Evolutionary conservation across 1,284 basidiomycete genomes (phyloP).

Genomic region (Agaricales sp.): DNA sequence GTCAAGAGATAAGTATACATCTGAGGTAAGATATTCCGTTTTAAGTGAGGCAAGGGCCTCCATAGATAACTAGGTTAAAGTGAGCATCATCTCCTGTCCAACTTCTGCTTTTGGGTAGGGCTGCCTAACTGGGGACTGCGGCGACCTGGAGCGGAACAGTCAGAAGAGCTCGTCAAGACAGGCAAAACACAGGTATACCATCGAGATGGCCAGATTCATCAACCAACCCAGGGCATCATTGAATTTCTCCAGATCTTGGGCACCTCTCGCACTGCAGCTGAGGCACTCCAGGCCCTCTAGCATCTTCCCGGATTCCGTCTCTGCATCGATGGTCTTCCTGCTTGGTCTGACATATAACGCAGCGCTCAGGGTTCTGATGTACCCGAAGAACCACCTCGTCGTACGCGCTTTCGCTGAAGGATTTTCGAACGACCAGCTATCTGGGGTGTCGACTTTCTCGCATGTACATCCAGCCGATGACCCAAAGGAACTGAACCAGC

Average conservation of each 20-base stretch:
- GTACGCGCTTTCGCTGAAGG: not conserved
- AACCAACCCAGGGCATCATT: not conserved
- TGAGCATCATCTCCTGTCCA: too few species aligned
- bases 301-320: not conserved
- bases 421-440: not conserved
- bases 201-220: not conserved
- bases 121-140: too few species aligned
- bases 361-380: not conserved
- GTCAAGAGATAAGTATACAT: too few species aligned
- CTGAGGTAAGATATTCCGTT: too few species aligned
- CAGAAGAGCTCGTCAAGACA: too few species aligned
- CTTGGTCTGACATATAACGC: not conserved
- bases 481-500: not conserved
- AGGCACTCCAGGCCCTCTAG: not conserved
- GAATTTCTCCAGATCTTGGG: not conserved
- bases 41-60: too few species aligned
- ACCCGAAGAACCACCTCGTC: constrained; percentile 1
- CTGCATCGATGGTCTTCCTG: not conserved
- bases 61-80: too few species aligned
- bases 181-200: not conserved
- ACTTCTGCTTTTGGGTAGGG: too few species aligned
- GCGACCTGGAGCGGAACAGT: too few species aligned
- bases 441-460: constrained; percentile 2
- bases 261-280: not conserved
- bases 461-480: not conserved